Percentiles rank a stretch among this genome's conserved stretches.
phyloP scores from a whole-genome alignment of 1,284 basidiomycete species.

The Rhodotorula sp. region DNA sequence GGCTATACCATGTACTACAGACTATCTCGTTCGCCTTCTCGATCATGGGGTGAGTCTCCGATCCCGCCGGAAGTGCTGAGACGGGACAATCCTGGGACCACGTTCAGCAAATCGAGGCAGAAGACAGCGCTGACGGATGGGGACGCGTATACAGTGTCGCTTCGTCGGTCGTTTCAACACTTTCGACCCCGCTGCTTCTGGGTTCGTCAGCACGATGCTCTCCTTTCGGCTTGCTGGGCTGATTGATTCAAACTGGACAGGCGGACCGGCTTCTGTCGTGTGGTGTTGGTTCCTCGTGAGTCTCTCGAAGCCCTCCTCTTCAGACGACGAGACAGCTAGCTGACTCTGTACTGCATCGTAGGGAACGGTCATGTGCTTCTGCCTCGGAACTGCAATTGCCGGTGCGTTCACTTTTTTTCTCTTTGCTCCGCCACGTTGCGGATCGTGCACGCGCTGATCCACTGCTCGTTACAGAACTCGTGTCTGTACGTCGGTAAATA shows the following conservation, averaged over 20 bases:
- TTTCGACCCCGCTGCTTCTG: constrained; percentile 71
- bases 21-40: constrained; percentile 75
- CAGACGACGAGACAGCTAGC: background rate
- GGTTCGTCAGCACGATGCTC: too few relatives aligned
- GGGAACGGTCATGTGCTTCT: constrained; percentile 72
- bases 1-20: background rate
- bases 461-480: constrained; percentile 12
- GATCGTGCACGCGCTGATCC: background rate
- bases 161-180: constrained; percentile 75
- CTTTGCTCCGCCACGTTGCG: background rate
- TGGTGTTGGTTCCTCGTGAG: constrained; percentile 66
- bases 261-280: constrained; percentile 69
- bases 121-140: background rate
- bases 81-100: background rate
- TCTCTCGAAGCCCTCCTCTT: background rate
- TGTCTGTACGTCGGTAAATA: constrained; percentile 7
- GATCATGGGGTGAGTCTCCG: constrained; percentile 28
- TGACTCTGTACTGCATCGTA: background rate
- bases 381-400: constrained; percentile 70
- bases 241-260: constrained; percentile 45
- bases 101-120: background rate
- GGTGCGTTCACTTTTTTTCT: constrained; percentile 52
- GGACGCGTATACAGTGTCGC: constrained; percentile 56
- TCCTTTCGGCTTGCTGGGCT: background rate
- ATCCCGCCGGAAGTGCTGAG: too few relatives aligned